These are phyloP conservation scores for Pestalotiopsis fici DNA, from an alignment of 2,329 filamentous ascomycete genomes.

Conservation along the genomic window DNA sequence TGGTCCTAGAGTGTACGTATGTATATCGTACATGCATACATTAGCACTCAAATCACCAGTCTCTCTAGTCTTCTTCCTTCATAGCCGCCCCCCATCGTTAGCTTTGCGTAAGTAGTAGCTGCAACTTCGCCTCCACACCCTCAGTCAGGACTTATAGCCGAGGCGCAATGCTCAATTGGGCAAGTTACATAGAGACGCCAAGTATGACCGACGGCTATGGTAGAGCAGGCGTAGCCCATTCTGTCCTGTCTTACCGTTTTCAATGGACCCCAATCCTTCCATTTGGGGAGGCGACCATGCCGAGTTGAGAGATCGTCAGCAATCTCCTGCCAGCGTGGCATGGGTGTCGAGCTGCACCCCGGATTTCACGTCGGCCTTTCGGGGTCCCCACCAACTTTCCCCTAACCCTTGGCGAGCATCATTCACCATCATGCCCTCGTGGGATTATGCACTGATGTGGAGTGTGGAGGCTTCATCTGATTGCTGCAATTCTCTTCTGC, in stretches of 20 bases:
- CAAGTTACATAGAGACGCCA: neutral
- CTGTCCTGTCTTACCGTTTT: neutral
- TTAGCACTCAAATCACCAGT: neutral
- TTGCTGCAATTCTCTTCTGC: constrained; percentile 3
- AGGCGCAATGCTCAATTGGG: neutral
- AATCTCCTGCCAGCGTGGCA: neutral
- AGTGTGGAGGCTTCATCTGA: neutral
- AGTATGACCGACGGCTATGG: neutral
- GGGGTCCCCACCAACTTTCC: constrained; percentile 8
- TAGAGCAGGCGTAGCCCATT: neutral
- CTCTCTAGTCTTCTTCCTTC: neutral
- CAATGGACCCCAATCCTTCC: neutral
- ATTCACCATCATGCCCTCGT: neutral
- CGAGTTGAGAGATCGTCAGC: neutral
- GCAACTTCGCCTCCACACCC: constrained; percentile 1
- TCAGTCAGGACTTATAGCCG: neutral
- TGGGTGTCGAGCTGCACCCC: constrained; percentile 1
- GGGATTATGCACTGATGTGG: neutral
- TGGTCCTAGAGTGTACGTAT: too few species aligned
- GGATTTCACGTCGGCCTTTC: constrained; percentile 4
- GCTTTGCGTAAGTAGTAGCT: neutral
- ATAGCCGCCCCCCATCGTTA: neutral
- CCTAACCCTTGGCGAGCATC: neutral
- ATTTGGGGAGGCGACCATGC: neutral
- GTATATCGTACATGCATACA: too few species aligned